Evolutionary conservation across 768 basidiomycete genomes (phyloP).

Genomic region (Macrolepiota dolichaula): DNA sequence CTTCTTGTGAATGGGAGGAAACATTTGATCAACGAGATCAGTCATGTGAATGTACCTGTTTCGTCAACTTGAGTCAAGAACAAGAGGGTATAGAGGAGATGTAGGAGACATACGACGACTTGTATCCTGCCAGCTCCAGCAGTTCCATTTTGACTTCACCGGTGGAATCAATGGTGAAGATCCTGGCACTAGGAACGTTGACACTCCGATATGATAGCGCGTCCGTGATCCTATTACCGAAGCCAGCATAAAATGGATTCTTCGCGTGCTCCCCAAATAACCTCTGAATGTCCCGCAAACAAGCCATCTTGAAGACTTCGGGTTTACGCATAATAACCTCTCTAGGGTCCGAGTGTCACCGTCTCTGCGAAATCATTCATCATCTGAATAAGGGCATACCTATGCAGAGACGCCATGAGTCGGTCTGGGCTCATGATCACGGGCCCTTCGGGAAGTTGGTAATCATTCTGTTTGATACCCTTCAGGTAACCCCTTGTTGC

Average conservation of each 20-base stretch:
- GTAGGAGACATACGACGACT: slow-evolving; percentile 70
- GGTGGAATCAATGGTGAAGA: slow-evolving; percentile 94
- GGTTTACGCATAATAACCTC: slow-evolving; percentile 99
- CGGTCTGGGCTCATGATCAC: slow-evolving; percentile 99
- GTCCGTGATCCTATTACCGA: slow-evolving; percentile 98
- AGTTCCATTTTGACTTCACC: slow-evolving; percentile 98
- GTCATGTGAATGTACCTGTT: slow-evolving; percentile 96
- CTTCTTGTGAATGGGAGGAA: slow-evolving; percentile 91
- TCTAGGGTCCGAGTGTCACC: slow-evolving; percentile 33
- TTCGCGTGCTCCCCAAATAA: slow-evolving; percentile 72
- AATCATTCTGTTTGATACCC: slow-evolving; percentile 93
- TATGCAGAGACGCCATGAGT: slow-evolving; percentile 89
- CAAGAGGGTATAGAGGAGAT: neutral
- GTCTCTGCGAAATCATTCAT: neutral
- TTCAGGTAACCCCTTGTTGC: slow-evolving; percentile 93
- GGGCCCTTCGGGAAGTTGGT: slow-evolving; percentile 95
- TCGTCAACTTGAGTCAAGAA: slow-evolving; percentile 3
- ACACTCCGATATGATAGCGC: slow-evolving; percentile 97
- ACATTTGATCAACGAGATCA: slow-evolving; percentile 99
- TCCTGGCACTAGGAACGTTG: slow-evolving; percentile 88
- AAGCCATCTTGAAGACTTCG: slow-evolving; percentile 99
- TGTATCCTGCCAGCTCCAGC: slow-evolving; percentile 94
- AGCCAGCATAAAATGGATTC: slow-evolving; percentile 93
- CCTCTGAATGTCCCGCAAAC: slow-evolving; percentile 89
- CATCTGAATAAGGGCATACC: slow-evolving; percentile 48